These are phyloP conservation scores for Plasmodium reichenowi DNA, from an alignment of 169 alveolate genomes.

Conservation along the genomic window DNA sequence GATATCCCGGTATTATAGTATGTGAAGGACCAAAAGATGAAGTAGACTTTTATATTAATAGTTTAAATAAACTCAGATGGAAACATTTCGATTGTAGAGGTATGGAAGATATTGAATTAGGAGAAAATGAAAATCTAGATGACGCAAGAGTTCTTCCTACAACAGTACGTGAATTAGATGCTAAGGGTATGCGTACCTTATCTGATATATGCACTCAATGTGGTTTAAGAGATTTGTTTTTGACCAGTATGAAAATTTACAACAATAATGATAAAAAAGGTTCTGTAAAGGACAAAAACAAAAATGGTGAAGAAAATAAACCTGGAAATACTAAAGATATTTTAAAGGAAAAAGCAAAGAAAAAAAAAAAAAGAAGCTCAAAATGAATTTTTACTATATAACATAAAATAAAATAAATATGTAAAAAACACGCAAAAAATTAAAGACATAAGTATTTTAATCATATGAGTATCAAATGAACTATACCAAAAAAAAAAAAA, in stretches of 20 bases:
- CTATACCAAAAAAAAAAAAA: too few relatives aligned
- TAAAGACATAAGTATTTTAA: too few relatives aligned
- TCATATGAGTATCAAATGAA: too few relatives aligned
- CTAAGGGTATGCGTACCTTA: constrained; percentile 79
- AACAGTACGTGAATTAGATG: constrained; percentile 77
- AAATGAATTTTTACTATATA: too few relatives aligned
- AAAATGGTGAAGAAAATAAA: not conserved
- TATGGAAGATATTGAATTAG: constrained; percentile 63
- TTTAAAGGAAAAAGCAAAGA: constrained; percentile 15
- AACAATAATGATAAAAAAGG: constrained; percentile 9
- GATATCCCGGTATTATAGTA: constrained; percentile 83
- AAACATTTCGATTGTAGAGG: constrained; percentile 84
- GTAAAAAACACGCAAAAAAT: too few relatives aligned
- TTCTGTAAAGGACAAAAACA: constrained; percentile 1
- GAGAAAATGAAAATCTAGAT: constrained; percentile 61
- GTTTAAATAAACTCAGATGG: constrained; percentile 83
- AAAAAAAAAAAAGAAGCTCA: constrained; percentile 1
- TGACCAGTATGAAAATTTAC: constrained; percentile 84
- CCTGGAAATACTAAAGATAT: not conserved
- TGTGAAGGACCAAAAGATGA: constrained; percentile 83
- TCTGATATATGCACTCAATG: constrained; percentile 79
- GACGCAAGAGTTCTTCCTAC: constrained; percentile 78
- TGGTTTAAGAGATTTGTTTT: constrained; percentile 79
- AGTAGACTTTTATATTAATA: constrained; percentile 79
- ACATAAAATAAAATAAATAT: too few relatives aligned